A percentile compares a stretch with the other conserved stretches of the same genome.
Conservation (phyloP, 768 basidiomycete genomes). For the Hysterangium stoloniferum region DNA sequence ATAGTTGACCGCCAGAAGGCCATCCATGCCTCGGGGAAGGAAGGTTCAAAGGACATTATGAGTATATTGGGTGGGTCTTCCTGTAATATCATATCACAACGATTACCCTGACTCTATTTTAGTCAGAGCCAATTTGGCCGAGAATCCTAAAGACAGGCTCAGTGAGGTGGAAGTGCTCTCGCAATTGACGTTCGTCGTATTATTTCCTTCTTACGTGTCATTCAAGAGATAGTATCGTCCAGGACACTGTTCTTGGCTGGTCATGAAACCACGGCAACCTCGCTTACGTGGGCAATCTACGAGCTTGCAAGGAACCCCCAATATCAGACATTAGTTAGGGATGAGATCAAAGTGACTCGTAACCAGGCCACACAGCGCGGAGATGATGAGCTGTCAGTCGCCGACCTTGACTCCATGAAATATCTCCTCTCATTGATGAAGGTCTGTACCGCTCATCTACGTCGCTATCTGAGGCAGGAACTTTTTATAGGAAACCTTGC, state of each 20-base stretch:
- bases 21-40: background rate
- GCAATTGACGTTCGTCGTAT: slow-evolving; percentile 32
- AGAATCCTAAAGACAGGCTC: slow-evolving; percentile 34
- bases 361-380: slow-evolving; percentile 17
- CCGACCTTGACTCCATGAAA: slow-evolving; percentile 28
- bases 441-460: slow-evolving; percentile 18
- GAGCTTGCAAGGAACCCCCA: slow-evolving; percentile 53
- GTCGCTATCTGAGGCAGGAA: background rate
- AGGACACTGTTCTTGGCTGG: slow-evolving; percentile 28
- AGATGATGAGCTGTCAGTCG: slow-evolving; percentile 20
- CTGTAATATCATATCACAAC: background rate
- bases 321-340: slow-evolving; percentile 52
- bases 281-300: slow-evolving; percentile 53
- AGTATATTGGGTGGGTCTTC: slow-evolving; percentile 45
- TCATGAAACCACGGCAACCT: slow-evolving; percentile 55
- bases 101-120: background rate
- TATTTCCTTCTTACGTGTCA: slow-evolving; percentile 26
- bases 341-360: slow-evolving; percentile 37
- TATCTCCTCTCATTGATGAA: slow-evolving; percentile 26
- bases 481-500: slow-evolving; percentile 20
- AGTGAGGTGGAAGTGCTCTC: slow-evolving; percentile 42
- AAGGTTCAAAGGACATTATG: slow-evolving; percentile 37
- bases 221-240: slow-evolving; percentile 28
- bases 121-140: slow-evolving; percentile 51
- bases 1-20: background rate